Conservation (phyloP, 306 rosid genomes). For the Senna siamea region DNA sequence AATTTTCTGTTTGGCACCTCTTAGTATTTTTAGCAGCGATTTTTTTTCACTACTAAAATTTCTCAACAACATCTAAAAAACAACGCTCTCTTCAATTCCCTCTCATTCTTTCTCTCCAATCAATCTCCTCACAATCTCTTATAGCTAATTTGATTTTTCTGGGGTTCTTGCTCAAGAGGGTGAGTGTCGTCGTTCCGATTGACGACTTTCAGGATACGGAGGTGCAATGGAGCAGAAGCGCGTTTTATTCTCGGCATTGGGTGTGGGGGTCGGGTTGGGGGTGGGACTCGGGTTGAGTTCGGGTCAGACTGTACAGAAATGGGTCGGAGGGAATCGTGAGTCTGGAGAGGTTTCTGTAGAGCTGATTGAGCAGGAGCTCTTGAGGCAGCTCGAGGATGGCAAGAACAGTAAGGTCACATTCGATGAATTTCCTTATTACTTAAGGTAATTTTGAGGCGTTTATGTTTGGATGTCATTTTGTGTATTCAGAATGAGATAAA, state of each 20-base stretch:
- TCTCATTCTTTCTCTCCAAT: too few relatives aligned
- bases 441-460: conserved; percentile 54
- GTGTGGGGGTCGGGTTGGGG: conserved; percentile 81
- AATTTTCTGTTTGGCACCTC: too few relatives aligned
- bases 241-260: conserved; percentile 71
- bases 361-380: conserved; percentile 64
- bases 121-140: too few relatives aligned
- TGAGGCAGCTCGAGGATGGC: conserved; percentile 60
- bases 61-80: conserved; percentile 44
- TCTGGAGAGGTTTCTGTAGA: conserved; percentile 56
- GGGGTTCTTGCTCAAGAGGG: too few relatives aligned
- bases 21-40: too few relatives aligned
- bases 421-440: conserved; percentile 71
- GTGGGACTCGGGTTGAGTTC: conserved; percentile 76
- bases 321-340: conserved; percentile 57
- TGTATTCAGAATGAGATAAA: conserved; percentile 7
- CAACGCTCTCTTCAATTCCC: conserved; percentile 40
- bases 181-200: not conserved
- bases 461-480: not conserved
- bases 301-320: conserved; percentile 62
- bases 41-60: too few relatives aligned
- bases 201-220: not conserved
- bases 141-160: too few relatives aligned
- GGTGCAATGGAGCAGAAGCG: conserved; percentile 73
- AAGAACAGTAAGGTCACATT: conserved; percentile 58